Base-by-base conservation (phyloP, 2,329 filamentous ascomycete species). In the Microdochium trichocladiopsis region DNA sequence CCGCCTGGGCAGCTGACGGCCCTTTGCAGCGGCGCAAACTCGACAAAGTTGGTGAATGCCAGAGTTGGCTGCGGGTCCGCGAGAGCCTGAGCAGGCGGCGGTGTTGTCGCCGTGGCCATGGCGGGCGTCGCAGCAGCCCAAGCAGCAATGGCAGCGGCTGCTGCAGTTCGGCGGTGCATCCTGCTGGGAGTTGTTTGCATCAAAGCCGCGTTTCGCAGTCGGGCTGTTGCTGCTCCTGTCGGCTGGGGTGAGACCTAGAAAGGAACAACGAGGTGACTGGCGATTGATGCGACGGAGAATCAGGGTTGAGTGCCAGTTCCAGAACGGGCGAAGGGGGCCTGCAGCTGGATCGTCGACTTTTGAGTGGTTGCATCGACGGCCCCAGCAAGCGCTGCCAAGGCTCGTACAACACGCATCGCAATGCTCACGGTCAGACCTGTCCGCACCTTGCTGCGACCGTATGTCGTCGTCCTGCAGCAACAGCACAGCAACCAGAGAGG, bases 1-100 rank as follows among this genome's bases (percentile, higher is more conserved):
- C 77, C 70, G 49, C 68, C 66, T 8, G 77, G 74, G 54, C 78
- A 81, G 50, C 67, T 59, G 45, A 57, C 61, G 23, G 59, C 61
- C 52, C 65, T 61, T 53, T 52, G 58, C 25, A 57, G 60, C 28
- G 61, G 55, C n/a, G 60, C 53, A 16, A 57, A 59, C 66, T 59
- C 54, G 36, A 59, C 47, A 48, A 58, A 52, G 4, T 58, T 53
- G 25, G 58, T 55, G 37, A 58, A 64, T 47, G 55, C 57, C 24
- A 63, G 50, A n/a, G 61, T 58, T 24, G 62, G 56, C 52, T 60
- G 47, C 2, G 58, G 52, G 49, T 62, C 54, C 50, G 60, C 58
- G 5, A 60, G 49, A 14, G 53, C 22, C 14, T 9, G 14, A 18
- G 41, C 3, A 11, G 41, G 16, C 4, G 41, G 21, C 18, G 41